Conservation (phyloP, 2,329 filamentous ascomycete genomes). For the Cladosporium phlei region DNA sequence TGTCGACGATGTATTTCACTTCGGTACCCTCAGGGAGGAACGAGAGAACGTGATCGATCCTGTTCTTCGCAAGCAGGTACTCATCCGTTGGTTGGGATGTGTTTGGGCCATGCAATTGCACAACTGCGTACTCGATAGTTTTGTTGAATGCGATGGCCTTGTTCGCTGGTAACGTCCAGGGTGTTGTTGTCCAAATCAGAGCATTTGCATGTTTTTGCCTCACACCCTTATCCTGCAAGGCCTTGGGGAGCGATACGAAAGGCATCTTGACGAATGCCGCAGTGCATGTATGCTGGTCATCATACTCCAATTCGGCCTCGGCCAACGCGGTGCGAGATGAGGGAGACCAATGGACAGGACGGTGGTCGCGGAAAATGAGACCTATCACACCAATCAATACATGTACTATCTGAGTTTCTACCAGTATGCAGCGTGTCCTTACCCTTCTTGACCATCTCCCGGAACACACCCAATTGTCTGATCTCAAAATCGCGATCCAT, state of each 20-base stretch:
- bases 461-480: constrained; percentile 69
- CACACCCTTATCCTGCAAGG: constrained; percentile 35
- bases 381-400: constrained; percentile 35
- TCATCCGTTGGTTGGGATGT: constrained; percentile 33
- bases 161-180: constrained; percentile 95
- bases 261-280: constrained; percentile 79
- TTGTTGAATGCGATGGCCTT: constrained; percentile 77
- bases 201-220: constrained; percentile 58
- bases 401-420: constrained; percentile 7
- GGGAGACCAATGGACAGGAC: constrained; percentile 83
- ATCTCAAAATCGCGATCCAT: constrained; percentile 74
- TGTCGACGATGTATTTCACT: constrained; percentile 46
- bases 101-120: constrained; percentile 43
- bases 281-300: constrained; percentile 65
- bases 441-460: constrained; percentile 63
- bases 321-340: constrained; percentile 74
- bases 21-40: constrained; percentile 46
- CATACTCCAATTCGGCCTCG: constrained; percentile 80
- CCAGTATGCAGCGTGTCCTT: constrained; percentile 7
- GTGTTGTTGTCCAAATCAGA: constrained; percentile 98
- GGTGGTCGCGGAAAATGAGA: constrained; percentile 71
- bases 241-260: constrained; percentile 47
- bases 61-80: constrained; percentile 66
- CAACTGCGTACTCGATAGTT: constrained; percentile 67
- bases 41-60: constrained; percentile 56